Base-by-base conservation (phyloP, 805 yeast genomes). In the Lachancea sp. region DNA sequence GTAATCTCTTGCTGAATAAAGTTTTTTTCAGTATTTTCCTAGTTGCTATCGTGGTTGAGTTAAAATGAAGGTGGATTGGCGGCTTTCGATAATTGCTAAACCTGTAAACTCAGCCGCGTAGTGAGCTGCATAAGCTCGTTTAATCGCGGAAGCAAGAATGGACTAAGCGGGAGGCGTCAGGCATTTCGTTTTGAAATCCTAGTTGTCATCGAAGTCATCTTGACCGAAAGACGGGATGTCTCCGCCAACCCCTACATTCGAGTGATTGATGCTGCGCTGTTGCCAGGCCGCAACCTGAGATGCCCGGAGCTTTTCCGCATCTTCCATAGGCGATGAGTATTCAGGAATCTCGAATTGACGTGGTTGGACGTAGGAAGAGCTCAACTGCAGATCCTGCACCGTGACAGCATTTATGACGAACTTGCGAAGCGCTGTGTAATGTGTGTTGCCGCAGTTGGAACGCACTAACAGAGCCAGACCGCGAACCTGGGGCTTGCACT, bases 361-460 rank as follows among this genome's bases (percentile, higher is more conserved):
- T 41, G 31, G 47, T 36, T 29, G 55, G 48, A 30, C 52, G 49
- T 21, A 37, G 40, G 38, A 45, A 45, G 22, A 45, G 29, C 29
- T 50, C 42, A 60, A 51, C 20, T 48, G 45, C 22, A 59, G 34
- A 46, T 67, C 72, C 26, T 60, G 55, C 29, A 55, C 52, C 0
- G 69, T 64, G 11, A 71, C 55, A 1, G 75, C 77, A 42, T 71
- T 69, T 8, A 72, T 51, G 4, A 60, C 51, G 30, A 68, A 65
- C 42, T 66, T 70, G 42, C 61, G 56, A 18, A 66, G 36, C 20
- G 71, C 60, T 2, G 67, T 64, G 36, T 54, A 67, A 13, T 58
- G 47, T n/a, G 50, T 44, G 37, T 64, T 63, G 5, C 71, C 71
- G 40, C 65, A 58, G 38, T 65, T 68, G 8, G 54, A 61, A 18